Conservation (phyloP, 306 rosid genomes). For the Cucurbita maxima region DNA sequence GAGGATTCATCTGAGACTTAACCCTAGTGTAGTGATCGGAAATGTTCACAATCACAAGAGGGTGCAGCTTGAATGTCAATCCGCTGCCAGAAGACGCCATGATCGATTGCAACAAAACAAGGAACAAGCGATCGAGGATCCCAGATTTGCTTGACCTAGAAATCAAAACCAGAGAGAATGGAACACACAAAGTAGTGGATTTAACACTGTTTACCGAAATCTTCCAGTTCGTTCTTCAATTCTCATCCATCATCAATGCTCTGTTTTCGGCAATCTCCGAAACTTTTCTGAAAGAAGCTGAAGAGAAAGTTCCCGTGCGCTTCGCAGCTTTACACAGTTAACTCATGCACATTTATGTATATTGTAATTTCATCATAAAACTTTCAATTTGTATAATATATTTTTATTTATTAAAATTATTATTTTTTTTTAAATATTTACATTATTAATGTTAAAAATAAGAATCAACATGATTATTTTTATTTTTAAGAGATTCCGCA, state of each 20-base stretch:
- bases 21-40: conserved; percentile 88
- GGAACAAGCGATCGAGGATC: neutral
- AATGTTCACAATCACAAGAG: conserved; percentile 84
- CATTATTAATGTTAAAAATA: too few relatives aligned
- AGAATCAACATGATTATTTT: too few relatives aligned
- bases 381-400: too few relatives aligned
- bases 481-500: too few relatives aligned
- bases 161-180: neutral
- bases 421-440: too few relatives aligned
- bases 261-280: neutral
- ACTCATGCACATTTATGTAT: neutral
- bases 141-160: neutral
- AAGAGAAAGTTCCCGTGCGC: neutral
- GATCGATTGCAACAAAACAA: conserved; percentile 20
- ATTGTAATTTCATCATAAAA: neutral
- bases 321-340: neutral
- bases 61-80: conserved; percentile 87
- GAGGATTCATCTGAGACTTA: conserved; percentile 66
- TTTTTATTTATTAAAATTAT: too few relatives aligned
- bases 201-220: neutral
- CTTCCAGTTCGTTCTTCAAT: neutral
- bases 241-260: neutral
- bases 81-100: conserved; percentile 94
- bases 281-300: neutral
- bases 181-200: neutral